Evolutionary conservation across 2,329 filamentous ascomycete genomes (phyloP), one percentile per base, ranked within the genome.

Genomic region (Juglanconis oblonga): DNA sequence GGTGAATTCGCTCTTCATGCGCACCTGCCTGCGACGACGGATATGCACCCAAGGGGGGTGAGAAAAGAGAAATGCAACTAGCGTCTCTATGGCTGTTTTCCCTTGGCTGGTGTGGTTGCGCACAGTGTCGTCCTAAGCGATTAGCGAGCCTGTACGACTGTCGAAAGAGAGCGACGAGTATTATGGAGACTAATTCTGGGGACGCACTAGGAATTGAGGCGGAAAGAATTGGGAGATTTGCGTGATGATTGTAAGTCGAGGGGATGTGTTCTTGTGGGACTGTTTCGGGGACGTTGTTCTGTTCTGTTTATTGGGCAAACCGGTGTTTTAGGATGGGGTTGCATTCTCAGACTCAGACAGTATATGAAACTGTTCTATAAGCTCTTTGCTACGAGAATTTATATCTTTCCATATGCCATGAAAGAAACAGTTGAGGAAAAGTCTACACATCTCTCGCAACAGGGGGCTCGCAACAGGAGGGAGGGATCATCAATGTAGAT

Each of bases 181-280:
- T 33, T 36, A 48, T 24, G 58, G 48, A 54, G 33, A 58, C 61
- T 63, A 63, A 63, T 63, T 31, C 24, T 57, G 57, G 51, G 61
- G 61, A 56, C 35, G 48, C 52, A 61, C 40, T 61, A 63, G 61
- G 58, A 63, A 63, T 52, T 63, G 61, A 63, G 51, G 32, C 40
- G 42, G 36, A 42, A 40, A 29, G 17, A 35, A 42, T 32, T 24
- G 49, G 10, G 51, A 36, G 31, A 9, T 3, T 32, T 49, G 11
- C 17, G 17, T 1, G 17, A 24, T 5, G 47, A 2, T 3, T 3
- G 13, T 1, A 33, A 11, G 24, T 4, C 1, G 5, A 8, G 36
- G 13, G 13, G 36, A 13, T 40, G 36, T 7, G 42, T 44, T 40
- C 32, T 49, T 50, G 9, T 35, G 4, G 56, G 40, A 32, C 17